Base-by-base conservation (phyloP, 2,329 filamentous ascomycete species). In the Curvularia eragrostidis region DNA sequence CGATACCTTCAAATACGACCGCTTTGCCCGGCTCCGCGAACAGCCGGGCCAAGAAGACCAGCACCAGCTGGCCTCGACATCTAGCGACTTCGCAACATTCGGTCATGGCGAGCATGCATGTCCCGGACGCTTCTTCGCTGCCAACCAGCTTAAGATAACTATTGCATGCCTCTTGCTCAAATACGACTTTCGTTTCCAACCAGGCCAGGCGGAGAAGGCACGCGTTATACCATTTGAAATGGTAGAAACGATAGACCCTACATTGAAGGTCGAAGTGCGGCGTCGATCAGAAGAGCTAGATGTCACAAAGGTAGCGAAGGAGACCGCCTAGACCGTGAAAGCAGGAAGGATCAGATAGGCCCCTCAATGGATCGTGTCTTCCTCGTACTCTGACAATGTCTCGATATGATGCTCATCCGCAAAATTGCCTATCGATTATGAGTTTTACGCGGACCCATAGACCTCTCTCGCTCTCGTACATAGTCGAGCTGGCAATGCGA, bases 231-330 rank as follows among this genome's bases (percentile, higher is more conserved):
- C 44, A 23, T 48, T 48, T 34, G 44, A 48, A 34, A 48, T 48
- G 44, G 44, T 48, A 48, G 44, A 48, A 48, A 48, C 44, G 13
- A 34, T 48, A 48, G 44, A 48, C 28, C 44, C 44, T 48, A 48
- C 28, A 34, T 48, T 48, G 44, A 48, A 48, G 28, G 26, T 48
- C 15, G 44, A 48, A 48, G 44, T 48, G 10, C 26, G 44, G 44
- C 44, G 44, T 48, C 44, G 44, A 34, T 48, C 44, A 34, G 44
- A 48, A 48, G 44, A 48, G 44, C 44, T 48, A 21, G 44, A 48
- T 34, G 28, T 48, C 28, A 48, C 44, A 48, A 48, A 21, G 44
- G 44, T 48, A 48, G 44, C 44, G 26, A 48, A 48, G 28, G 44
- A 48, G 44, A 48, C 44, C 28, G 28, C 15, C 1, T 48, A 34